A percentile compares a stretch with the other conserved stretches of the same genome.
Evolutionary conservation across 306 rosid species (phyloP).

Genomic region (Purshia tridentata): DNA sequence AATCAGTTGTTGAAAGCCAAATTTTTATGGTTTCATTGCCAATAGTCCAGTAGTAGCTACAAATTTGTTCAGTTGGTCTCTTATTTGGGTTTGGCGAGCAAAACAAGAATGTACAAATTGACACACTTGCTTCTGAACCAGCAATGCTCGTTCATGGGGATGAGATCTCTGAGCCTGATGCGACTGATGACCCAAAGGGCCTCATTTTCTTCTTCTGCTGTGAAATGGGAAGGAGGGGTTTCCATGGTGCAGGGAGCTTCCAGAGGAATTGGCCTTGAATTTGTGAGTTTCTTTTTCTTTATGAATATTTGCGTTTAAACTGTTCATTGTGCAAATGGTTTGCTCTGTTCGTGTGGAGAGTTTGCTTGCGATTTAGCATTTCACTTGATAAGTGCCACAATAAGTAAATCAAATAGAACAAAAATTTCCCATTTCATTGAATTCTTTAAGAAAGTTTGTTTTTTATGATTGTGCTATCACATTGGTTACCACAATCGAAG

Average conservation of each 20-base stretch:
- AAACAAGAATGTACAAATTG: not conserved
- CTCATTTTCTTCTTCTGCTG: conserved; percentile 32
- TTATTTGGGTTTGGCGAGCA: not conserved
- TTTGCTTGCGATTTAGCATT: not conserved
- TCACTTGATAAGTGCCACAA: not conserved
- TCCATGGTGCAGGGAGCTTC: conserved; percentile 61
- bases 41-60: not conserved
- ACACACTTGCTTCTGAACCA: conserved; percentile 20
- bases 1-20: not conserved
- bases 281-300: conserved; percentile 34
- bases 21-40: not conserved
- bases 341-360: not conserved
- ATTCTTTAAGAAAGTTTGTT: not conserved
- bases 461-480: not conserved
- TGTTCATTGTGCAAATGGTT: conserved; percentile 1
- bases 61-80: not conserved
- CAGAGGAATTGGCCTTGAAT: conserved; percentile 57
- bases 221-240: conserved; percentile 53
- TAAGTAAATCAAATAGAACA: not conserved
- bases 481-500: not conserved
- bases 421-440: not conserved
- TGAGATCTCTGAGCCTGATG: conserved; percentile 12
- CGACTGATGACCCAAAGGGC: conserved; percentile 19
- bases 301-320: not conserved
- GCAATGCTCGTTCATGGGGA: conserved; percentile 25